Evolutionary conservation across 169 alveolate genomes (phyloP).

Genomic region (Plasmodium vivax): DNA sequence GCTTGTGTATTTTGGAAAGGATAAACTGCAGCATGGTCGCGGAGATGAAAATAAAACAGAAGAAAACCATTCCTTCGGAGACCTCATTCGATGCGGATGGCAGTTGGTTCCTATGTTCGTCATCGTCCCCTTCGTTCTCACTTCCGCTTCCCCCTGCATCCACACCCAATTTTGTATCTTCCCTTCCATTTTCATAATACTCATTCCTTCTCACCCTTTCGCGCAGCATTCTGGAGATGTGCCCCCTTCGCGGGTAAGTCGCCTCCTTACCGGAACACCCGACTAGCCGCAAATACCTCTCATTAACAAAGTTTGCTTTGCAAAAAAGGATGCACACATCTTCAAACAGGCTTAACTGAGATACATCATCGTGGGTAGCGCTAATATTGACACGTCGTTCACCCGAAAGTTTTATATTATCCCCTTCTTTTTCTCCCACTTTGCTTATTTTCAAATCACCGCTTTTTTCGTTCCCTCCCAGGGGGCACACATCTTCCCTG

Average conservation of each 20-base stretch:
- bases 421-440: background rate
- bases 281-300: background rate
- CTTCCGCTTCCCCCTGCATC: background rate
- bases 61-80: conserved; percentile 76
- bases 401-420: background rate
- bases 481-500: background rate
- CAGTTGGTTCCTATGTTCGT: conserved; percentile 12
- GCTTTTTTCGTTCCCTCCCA: background rate
- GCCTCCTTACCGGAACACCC: background rate
- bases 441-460: background rate
- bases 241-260: background rate
- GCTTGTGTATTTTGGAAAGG: conserved; percentile 81
- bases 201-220: background rate
- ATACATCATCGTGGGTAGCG: background rate
- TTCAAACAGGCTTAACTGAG: background rate
- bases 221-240: background rate
- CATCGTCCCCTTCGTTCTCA: conserved; percentile 6
- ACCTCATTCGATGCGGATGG: conserved; percentile 75
- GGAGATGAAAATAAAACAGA: conserved; percentile 79
- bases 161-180: background rate
- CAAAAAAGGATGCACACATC: background rate
- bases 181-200: background rate
- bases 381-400: background rate
- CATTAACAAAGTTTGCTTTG: background rate
- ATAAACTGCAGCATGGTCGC: conserved; percentile 83